These are phyloP conservation scores for Fusarium sp. DNA, from an alignment of 2,329 filamentous ascomycete species.

Conservation along the genomic window DNA sequence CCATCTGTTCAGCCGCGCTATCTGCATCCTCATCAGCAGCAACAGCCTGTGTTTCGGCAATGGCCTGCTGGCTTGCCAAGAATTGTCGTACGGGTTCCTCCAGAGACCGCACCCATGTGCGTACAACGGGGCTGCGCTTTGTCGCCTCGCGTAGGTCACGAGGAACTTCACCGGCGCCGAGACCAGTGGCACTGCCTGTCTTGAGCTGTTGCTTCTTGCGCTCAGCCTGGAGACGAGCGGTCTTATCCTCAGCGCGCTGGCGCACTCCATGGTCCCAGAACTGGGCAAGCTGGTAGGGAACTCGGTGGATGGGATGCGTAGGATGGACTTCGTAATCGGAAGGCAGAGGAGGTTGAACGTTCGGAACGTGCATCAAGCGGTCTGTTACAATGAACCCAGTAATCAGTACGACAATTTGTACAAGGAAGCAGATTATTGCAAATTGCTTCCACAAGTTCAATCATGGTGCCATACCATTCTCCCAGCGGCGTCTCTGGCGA, in stretches of 20 bases:
- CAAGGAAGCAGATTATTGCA: not conserved
- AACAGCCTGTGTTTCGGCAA: conserved; percentile 24
- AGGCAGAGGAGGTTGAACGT: conserved; percentile 83
- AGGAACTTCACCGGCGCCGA: conserved; percentile 72
- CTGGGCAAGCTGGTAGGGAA: conserved; percentile 91
- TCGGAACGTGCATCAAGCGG: conserved; percentile 86
- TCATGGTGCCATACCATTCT: conserved; percentile 76
- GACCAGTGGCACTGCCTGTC: conserved; percentile 56
- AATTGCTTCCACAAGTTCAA: conserved; percentile 2
- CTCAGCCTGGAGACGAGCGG: conserved; percentile 54
- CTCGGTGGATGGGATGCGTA: conserved; percentile 79
- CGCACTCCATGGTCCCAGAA: conserved; percentile 77
- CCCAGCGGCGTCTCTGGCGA: conserved; percentile 88
- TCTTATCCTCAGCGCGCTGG: conserved; percentile 64
- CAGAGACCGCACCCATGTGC: conserved; percentile 82
- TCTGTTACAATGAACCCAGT: conserved; percentile 64
- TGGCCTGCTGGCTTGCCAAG: conserved; percentile 64
- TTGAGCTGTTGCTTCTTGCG: conserved; percentile 62
- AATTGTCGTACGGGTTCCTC: conserved; percentile 87
- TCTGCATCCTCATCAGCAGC: conserved; percentile 40
- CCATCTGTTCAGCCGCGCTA: conserved; percentile 57
- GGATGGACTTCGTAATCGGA: conserved; percentile 86
- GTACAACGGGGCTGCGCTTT: conserved; percentile 84
- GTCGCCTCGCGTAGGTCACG: conserved; percentile 83
- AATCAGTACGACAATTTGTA: conserved; percentile 29